Conservation (phyloP, 306 rosid species). For the Prunus persica region DNA sequence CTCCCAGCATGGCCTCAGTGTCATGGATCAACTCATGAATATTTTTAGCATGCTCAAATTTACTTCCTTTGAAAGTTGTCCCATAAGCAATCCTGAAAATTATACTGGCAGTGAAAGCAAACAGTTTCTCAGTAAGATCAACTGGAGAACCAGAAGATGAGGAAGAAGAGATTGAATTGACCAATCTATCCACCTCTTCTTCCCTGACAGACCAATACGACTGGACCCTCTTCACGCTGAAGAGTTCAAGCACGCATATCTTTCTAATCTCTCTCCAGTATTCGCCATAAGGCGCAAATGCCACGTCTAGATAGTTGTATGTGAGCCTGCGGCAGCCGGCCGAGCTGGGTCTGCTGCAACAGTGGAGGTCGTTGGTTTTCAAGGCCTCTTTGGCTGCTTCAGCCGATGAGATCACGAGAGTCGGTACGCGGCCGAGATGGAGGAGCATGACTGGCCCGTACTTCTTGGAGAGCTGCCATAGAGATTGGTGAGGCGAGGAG, state of each 20-base stretch:
- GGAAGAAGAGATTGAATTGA: slow-evolving; percentile 6
- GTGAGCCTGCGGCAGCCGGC: not conserved
- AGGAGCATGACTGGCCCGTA: slow-evolving; percentile 35
- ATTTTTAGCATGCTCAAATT: slow-evolving; percentile 8
- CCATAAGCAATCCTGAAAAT: slow-evolving; percentile 30
- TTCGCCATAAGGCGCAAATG: slow-evolving; percentile 34
- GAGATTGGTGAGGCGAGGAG: slow-evolving; percentile 19
- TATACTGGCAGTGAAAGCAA: slow-evolving; percentile 9
- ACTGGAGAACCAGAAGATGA: slow-evolving; percentile 2
- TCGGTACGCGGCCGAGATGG: slow-evolving; percentile 7
- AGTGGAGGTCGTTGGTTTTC: slow-evolving; percentile 26
- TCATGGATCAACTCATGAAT: slow-evolving; percentile 3
- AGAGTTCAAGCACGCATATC: slow-evolving; percentile 27
- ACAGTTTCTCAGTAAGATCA: slow-evolving; percentile 24
- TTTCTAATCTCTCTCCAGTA: slow-evolving; percentile 46
- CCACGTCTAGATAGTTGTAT: slow-evolving; percentile 12
- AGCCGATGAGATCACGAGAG: slow-evolving; percentile 28
- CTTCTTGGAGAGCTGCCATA: slow-evolving; percentile 19
- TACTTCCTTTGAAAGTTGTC: not conserved
- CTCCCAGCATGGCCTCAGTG: slow-evolving; percentile 20
- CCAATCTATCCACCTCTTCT: slow-evolving; percentile 29
- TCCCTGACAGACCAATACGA: slow-evolving; percentile 26
- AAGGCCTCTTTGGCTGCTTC: slow-evolving; percentile 29
- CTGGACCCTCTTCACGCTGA: slow-evolving; percentile 32
- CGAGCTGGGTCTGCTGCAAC: slow-evolving; percentile 28